Conservation (phyloP, 306 rosid genomes). For the Cajanus cajan region DNA sequence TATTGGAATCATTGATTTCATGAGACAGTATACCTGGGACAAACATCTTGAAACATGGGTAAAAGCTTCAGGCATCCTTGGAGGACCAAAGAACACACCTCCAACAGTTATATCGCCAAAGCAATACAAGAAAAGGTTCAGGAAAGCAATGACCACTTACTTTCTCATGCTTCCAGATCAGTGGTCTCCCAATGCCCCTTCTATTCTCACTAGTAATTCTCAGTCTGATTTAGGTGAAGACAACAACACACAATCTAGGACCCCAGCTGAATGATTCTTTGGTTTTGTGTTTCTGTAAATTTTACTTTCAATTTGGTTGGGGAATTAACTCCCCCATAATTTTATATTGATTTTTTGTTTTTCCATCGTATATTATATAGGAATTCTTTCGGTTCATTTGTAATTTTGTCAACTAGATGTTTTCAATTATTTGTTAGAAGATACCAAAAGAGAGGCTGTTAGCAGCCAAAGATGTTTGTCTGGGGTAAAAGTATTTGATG, state of each 20-base stretch:
- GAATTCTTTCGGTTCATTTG: conserved; percentile 41
- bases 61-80: conserved; percentile 94
- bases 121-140: conserved; percentile 93
- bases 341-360: background rate
- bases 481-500: conserved; percentile 60
- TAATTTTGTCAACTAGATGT: conserved; percentile 36
- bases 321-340: conserved; percentile 30
- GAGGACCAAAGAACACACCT: conserved; percentile 81
- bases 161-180: conserved; percentile 98
- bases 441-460: conserved; percentile 41
- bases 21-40: conserved; percentile 99
- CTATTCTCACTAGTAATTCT: conserved; percentile 54
- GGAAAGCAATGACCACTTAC: conserved; percentile 96
- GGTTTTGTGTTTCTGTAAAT: conserved; percentile 35
- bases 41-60: conserved; percentile 99
- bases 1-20: conserved; percentile 92
- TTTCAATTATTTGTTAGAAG: conserved; percentile 46
- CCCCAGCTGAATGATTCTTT: conserved; percentile 52
- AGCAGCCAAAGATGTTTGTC: conserved; percentile 56
- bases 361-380: conserved; percentile 42
- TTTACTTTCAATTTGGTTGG: conserved; percentile 45
- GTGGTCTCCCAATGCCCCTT: conserved; percentile 62
- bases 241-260: conserved; percentile 48
- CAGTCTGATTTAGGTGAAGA: conserved; percentile 72
- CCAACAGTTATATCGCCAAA: conserved; percentile 94